phyloP scores from a whole-genome alignment of 169 alveolate species.

The Cyclospora cayetanensis region DNA sequence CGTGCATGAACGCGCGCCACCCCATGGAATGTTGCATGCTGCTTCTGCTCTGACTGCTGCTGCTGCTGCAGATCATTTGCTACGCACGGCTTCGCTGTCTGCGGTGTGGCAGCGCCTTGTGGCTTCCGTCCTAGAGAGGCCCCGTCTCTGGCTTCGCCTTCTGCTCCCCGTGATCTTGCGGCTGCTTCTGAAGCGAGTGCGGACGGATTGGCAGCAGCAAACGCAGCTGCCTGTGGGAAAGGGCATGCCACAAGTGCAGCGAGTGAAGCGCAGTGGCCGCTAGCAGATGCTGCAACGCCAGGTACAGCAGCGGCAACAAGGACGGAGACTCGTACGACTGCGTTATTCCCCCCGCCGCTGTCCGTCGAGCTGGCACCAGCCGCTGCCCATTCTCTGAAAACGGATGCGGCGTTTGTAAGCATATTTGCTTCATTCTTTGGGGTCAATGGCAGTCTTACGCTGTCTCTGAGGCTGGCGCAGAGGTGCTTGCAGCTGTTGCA shows the following conservation, averaged over 20 bases:
- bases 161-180: not conserved
- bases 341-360: not conserved
- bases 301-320: not conserved
- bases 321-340: not conserved
- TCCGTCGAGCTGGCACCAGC: not conserved
- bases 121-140: not conserved
- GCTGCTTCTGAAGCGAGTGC: not conserved
- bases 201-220: not conserved
- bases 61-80: conserved; percentile 21
- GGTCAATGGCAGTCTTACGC: not conserved
- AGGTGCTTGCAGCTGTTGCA: not conserved
- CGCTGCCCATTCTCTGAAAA: not conserved
- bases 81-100: conserved; percentile 36
- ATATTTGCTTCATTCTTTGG: not conserved
- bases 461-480: not conserved
- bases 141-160: not conserved
- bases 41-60: not conserved
- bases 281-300: not conserved
- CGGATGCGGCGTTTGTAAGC: not conserved
- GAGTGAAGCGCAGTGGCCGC: not conserved
- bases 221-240: not conserved
- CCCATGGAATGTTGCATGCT: too few relatives aligned
- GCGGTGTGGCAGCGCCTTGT: conserved; percentile 39
- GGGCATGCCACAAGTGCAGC: not conserved
- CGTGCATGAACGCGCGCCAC: too few relatives aligned